Evolutionary conservation across 192 early-diverging fungal species (phyloP), one percentile per base, ranked within the genome.

Genomic region (Mortierella claussenii): DNA sequence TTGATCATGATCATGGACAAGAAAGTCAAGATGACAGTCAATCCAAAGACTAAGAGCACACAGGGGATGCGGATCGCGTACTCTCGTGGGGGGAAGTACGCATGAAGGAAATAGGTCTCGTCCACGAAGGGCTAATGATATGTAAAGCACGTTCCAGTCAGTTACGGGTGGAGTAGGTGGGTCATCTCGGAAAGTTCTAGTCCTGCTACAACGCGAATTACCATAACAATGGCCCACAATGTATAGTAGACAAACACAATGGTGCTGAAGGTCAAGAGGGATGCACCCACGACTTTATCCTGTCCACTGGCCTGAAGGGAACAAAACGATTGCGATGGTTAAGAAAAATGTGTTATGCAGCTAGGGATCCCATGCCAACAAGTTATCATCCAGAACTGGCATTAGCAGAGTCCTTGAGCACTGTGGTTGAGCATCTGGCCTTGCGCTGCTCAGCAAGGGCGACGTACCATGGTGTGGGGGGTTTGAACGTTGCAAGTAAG

Each of bases 61-160:
- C 95, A 90, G 6, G 96, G 95, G 30, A 94, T 83, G 31, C 89
- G 90, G 61, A 98, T 92, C n/a, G 95, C 94, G 75, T 91, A 95
- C 79, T 90, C 89, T 46, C 88, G 84, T 26, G 89, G 88, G 44
- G 91, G 94, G 71, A 98, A 98, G 58, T 89, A 93, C 27, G 65
- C 69, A 46, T 91, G 90, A 26, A 93, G 65, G 7, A 89, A 86
- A 80, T 94, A 89, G 37, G 84, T 83, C 62, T 85, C 85, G 68
- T 93, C 92, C 11, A 95, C 89, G 58, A 96, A 95, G 27, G 95
- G 95, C 92, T 92, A 54, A 13, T 26, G 18, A 18, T 17, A 52
- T 33, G 5, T 34, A 33, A 44, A 54, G 33, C 46, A 34, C 5
- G 44, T 42, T 28, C 43, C 30, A 31, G 21, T 13, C 30, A 26